Conservation (phyloP, 768 basidiomycete genomes). For the Trametes punicea region DNA sequence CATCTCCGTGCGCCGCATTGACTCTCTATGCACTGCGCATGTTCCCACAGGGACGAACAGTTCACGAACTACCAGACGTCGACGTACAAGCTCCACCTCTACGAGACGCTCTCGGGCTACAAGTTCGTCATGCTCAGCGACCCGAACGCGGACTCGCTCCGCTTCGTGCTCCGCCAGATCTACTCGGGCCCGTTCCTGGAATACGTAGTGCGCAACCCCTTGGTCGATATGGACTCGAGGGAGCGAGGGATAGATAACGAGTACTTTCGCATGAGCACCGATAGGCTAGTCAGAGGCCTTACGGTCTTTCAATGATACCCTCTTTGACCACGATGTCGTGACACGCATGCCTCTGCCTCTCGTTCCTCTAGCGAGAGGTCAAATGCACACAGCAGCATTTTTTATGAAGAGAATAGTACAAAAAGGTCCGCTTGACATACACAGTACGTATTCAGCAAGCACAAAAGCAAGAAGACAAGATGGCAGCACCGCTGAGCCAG, state of each 20-base stretch:
- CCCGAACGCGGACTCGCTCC: slow-evolving; percentile 77
- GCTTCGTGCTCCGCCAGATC: slow-evolving; percentile 80
- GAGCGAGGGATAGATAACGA: slow-evolving; percentile 91
- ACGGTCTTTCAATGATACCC: slow-evolving; percentile 38
- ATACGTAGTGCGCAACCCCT: slow-evolving; percentile 90
- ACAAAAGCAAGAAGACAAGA: background rate
- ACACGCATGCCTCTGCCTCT: background rate
- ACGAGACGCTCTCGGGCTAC: slow-evolving; percentile 88
- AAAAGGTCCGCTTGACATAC: slow-evolving; percentile 3
- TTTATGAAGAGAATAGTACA: slow-evolving; percentile 1
- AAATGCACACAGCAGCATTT: no score
- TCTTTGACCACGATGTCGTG: background rate
- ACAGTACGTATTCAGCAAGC: background rate
- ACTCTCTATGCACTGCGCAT: background rate
- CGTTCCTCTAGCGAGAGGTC: no score
- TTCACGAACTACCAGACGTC: slow-evolving; percentile 91
- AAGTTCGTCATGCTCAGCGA: slow-evolving; percentile 95
- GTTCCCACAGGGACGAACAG: slow-evolving; percentile 69
- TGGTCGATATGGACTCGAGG: slow-evolving; percentile 78
- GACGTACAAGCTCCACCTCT: slow-evolving; percentile 89
- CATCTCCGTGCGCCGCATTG: background rate
- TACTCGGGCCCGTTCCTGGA: slow-evolving; percentile 94
- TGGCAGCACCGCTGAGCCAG: slow-evolving; percentile 1
- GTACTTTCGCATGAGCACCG: slow-evolving; percentile 77
- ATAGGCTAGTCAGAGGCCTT: slow-evolving; percentile 66